Evolutionary conservation across 805 yeast genomes (phyloP).

Genomic region (Saccharomyces kudriavzevii): DNA sequence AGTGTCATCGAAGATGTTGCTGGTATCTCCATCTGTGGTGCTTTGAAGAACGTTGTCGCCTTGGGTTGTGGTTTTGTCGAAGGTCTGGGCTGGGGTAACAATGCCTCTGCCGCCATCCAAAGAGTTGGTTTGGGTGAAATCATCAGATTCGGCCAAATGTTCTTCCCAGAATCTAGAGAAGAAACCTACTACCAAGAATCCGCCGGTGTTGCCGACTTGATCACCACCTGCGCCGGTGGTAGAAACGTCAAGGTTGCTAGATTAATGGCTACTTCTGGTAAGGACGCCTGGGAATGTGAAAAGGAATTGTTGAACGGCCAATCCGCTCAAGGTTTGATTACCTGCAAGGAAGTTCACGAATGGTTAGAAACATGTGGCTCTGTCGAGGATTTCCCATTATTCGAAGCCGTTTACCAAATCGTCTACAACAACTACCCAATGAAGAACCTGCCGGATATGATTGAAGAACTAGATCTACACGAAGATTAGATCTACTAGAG

Average conservation of each 20-base stretch:
- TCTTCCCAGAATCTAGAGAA: conserved; percentile 66
- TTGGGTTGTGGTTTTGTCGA: conserved; percentile 95
- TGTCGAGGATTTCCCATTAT: conserved; percentile 62
- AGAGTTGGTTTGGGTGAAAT: conserved; percentile 90
- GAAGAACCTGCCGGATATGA: conserved; percentile 63
- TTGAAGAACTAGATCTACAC: conserved; percentile 38
- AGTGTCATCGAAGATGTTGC: conserved; percentile 87
- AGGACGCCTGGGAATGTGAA: conserved; percentile 74
- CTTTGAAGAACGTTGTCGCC: conserved; percentile 92
- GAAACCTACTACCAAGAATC: conserved; percentile 86
- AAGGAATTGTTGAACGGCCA: conserved; percentile 85
- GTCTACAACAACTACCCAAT: conserved; percentile 68
- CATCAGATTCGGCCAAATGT: conserved; percentile 73
- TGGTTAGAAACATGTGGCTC: conserved; percentile 46
- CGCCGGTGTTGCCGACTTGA: conserved; percentile 97
- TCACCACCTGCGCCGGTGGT: conserved; percentile 97
- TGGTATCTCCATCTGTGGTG: conserved; percentile 95
- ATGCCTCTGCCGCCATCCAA: conserved; percentile 96
- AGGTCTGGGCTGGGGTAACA: conserved; percentile 98
- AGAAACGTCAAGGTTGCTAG: conserved; percentile 89
- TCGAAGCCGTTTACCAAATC: conserved; percentile 66
- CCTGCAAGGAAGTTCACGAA: conserved; percentile 86
- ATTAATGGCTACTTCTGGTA: conserved; percentile 73
- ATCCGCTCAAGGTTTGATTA: conserved; percentile 91
- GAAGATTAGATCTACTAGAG: background rate